Evolutionary conservation across 257 asterid genomes (phyloP).

Genomic region (Ballota nigra): DNA sequence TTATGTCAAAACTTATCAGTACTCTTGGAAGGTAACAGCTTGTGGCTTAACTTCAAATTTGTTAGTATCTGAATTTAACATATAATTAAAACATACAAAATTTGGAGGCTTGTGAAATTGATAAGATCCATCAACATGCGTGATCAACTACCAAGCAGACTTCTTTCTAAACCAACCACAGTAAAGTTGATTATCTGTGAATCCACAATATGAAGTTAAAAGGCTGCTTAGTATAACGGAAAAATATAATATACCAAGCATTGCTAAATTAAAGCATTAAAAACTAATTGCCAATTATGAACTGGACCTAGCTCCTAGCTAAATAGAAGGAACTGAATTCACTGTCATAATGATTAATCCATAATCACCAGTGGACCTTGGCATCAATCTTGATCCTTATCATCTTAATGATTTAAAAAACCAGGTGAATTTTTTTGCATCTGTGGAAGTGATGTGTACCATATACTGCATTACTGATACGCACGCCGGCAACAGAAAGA

Average conservation of each 20-base stretch:
- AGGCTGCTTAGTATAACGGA: neutral
- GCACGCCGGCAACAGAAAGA: neutral
- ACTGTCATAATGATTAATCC: neutral
- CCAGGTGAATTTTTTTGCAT: neutral
- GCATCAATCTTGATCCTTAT: neutral
- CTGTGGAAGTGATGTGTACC: neutral
- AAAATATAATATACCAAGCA: neutral
- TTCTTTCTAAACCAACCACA: neutral
- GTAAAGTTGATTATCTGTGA: constrained; percentile 8
- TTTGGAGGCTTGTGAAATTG: constrained; percentile 10
- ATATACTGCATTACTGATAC: neutral
- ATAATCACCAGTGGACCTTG: neutral
- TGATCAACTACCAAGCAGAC: neutral
- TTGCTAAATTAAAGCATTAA: neutral
- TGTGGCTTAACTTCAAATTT: neutral
- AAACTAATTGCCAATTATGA: neutral
- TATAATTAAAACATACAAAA: constrained; percentile 14
- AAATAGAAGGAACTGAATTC: constrained; percentile 15
- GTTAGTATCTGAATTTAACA: neutral
- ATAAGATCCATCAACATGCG: neutral
- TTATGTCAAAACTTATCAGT: neutral
- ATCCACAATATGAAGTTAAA: constrained; percentile 8
- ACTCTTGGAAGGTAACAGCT: neutral
- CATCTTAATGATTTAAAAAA: too few species aligned
- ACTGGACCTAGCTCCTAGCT: neutral